Base-by-base conservation (phyloP, 1,284 basidiomycete genomes). In the Ceratobasidium sp. region DNA sequence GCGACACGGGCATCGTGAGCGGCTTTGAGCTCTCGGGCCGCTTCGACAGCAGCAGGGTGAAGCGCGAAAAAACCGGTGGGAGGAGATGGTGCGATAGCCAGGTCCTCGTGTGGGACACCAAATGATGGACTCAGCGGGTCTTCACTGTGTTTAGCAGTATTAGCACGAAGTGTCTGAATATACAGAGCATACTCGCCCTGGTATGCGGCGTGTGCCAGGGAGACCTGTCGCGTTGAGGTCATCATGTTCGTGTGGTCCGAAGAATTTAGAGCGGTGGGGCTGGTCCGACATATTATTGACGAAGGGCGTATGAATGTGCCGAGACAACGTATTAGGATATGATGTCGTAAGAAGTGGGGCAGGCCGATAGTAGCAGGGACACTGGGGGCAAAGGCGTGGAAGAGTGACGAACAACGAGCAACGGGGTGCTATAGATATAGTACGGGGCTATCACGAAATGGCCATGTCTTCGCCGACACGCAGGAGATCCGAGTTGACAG, bases 71-170 rank as follows among this genome's bases (percentile, higher is more conserved):
- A 62, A 1, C 61, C 61, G n/a, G 61, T 44, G 19, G 61, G 61
- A 11, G 61, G 61, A 0, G 61, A 62, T 43, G 61, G 61, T 7
- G 61, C 61, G 11, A 43, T 11, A 19, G 61, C 25, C 40, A 32
- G 15, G 40, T 62, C 40, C n/a, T 62, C 61, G 40, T 62, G 61
- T 25, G 61, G 61, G 9, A 62, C 34, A 19, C 59, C 59, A 17
- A 62, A 62, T 43, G 61, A 19, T 19, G 61, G 61, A 25, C 61
- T 62, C 19, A 62, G 13, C 17, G 61, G 61, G 61, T 62, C 61
- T 3, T 43, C 61, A 22, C 61, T 62, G 37, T 11, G 7, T 44
- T 11, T 22, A 3, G 2, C 13, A 17, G n/a, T 17, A n/a, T 59
- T 9, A 59, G n/a, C 61, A n/a, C 19, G 11, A n/a, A 11, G 6